phyloP scores from a whole-genome alignment of 2,329 filamentous ascomycete genomes.

The Endoconidiophora laricicola region DNA sequence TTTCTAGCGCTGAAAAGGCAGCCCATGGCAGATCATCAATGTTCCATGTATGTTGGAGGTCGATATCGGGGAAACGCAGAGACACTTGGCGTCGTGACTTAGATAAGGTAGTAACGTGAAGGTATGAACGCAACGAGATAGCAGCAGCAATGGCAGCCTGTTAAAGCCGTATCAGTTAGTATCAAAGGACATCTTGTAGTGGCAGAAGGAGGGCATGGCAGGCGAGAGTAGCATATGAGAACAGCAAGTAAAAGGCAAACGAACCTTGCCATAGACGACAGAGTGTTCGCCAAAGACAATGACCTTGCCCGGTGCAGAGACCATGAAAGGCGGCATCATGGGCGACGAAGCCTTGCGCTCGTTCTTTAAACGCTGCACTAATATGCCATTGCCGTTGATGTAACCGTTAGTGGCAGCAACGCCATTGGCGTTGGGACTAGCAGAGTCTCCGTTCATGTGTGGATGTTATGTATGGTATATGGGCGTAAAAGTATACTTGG shows the following conservation, averaged over 20 bases:
- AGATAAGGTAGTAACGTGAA: slow-evolving; percentile 84
- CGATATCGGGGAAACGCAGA: slow-evolving; percentile 80
- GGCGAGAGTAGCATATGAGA: background rate
- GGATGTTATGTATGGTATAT: background rate
- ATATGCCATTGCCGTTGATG: slow-evolving; percentile 21
- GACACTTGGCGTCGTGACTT: slow-evolving; percentile 82
- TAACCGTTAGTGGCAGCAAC: slow-evolving; percentile 2
- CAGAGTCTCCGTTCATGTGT: slow-evolving; percentile 6
- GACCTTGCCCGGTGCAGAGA: slow-evolving; percentile 93
- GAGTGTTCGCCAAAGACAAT: slow-evolving; percentile 97
- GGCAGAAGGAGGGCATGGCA: background rate
- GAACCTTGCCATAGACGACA: slow-evolving; percentile 88
- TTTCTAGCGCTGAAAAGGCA: slow-evolving; percentile 58
- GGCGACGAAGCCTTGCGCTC: slow-evolving; percentile 43
- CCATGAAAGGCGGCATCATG: slow-evolving; percentile 85
- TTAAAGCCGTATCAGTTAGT: slow-evolving; percentile 4
- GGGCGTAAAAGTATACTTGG: background rate
- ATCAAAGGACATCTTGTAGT: background rate
- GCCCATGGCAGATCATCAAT: slow-evolving; percentile 85
- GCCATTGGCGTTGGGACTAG: slow-evolving; percentile 6
- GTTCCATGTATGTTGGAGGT: slow-evolving; percentile 80
- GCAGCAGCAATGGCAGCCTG: slow-evolving; percentile 85
- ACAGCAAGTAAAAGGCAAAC: slow-evolving; percentile 13
- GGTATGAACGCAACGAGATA: slow-evolving; percentile 87
- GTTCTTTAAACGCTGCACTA: slow-evolving; percentile 24